Base-by-base conservation (phyloP, 345 rosid species). In the Salix viminalis region DNA sequence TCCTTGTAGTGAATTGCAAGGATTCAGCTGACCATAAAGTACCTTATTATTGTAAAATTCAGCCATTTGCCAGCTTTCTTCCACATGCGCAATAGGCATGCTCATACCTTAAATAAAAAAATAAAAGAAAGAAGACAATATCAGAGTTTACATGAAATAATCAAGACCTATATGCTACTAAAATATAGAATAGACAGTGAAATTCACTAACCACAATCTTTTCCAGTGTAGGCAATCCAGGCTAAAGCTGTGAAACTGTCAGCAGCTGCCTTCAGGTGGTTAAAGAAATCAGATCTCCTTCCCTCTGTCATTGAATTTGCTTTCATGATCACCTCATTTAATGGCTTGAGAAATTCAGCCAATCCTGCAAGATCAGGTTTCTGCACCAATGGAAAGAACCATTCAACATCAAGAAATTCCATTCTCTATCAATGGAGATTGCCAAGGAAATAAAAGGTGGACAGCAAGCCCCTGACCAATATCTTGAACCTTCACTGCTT, bases 11-110 rank as follows among this genome's bases (percentile, higher is more conserved):
- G 65, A 67, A 32, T 56, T 18, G 34, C 67, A n/a, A 48, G 24
- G 21, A 72, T 62, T 24, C 16, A 30, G 78, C 21, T 73, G 76
- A 62, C 46, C 11, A 61, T 21, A 12, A 46, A 67, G 77, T 83
- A 96, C 99, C 99, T 96, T 96, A 78, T 96, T 96, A 78, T 79
- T 91, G 89, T 96, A 96, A 88, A 96, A 96, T 79, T 96, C 99
- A 76, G 98, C 97, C 90, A 85, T 89, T 82, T 96, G 97, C 99
- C 98, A 96, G 83, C 98, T 91, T 83, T 96, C 99, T 86, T 96
- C 99, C 78, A 94, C 95, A 72, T 94, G 97, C 60, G 97, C 97
- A 30, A 88, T 90, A 48, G 99, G 99, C 99, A 94, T 94, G 85
- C 89, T 90, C 98, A 94, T 92, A 83, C 99, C 99, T 94, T 80